Conservation (phyloP, 441 rosid species). For the Euphorbia celastroides region DNA sequence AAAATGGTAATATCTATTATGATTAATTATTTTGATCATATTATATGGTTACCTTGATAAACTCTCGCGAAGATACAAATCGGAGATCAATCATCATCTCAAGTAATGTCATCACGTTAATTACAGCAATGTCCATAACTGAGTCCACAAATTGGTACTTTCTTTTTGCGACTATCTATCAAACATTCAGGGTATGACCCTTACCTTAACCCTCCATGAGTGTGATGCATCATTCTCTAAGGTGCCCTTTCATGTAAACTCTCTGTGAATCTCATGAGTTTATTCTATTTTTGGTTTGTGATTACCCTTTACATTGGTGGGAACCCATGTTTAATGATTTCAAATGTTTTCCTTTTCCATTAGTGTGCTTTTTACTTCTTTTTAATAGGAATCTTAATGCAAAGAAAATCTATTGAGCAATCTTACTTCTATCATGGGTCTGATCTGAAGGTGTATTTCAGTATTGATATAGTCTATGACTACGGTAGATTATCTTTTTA, state of each 20-base stretch:
- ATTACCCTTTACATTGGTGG: not conserved
- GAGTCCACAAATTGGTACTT: not conserved
- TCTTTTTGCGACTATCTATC: not conserved
- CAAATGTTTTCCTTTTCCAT: not conserved
- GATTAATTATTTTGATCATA: not conserved
- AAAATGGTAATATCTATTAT: not conserved
- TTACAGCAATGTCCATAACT: not conserved
- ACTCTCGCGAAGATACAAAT: not conserved
- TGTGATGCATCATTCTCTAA: too few species aligned
- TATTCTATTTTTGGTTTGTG: not conserved
- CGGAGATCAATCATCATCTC: not conserved
- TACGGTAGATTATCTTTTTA: not conserved
- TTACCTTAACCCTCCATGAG: too few species aligned
- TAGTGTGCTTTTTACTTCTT: not conserved
- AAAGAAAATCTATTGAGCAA: not conserved
- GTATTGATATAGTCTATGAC: conserved; percentile 1
- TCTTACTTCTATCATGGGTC: too few species aligned
- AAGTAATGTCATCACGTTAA: not conserved
- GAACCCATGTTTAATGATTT: not conserved
- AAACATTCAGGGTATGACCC: too few species aligned
- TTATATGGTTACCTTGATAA: not conserved
- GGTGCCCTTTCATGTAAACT: too few species aligned
- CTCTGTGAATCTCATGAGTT: not conserved
- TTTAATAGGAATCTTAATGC: not conserved
- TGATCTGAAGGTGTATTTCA: not conserved